Evolutionary conservation across 805 yeast genomes (phyloP), one percentile per base, ranked within the genome.

Genomic region (Candida khao-thaluensis): DNA sequence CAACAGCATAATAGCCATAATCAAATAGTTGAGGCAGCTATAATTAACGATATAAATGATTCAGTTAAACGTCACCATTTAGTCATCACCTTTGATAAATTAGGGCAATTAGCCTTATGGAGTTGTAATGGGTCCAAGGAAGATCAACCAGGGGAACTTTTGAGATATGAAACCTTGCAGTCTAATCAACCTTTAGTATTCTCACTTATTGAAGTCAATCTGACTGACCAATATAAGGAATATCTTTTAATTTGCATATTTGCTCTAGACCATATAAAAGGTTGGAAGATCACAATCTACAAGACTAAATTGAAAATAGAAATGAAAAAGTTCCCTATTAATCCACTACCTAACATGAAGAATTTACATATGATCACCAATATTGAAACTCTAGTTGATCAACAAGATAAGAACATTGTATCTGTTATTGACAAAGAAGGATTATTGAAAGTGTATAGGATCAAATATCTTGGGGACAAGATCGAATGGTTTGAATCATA

Each of bases 31-130:
- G 57, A 57, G 31, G 68, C 69, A 3, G 54, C 62, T 2, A 45
- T 67, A 11, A 43, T 66, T 21, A 65, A 62, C 41, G 69, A 66
- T 41, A 50, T 61, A n/a, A 48, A 50, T 8, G 53, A 50, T 1
- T 15, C 37, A 5, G 12, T 7, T 8, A 38, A 39, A 14, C 42
- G 67, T 15, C 62, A 61, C 30, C 72, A 67, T 40, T 44, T 62
- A 24, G 68, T 59, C 0, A 52, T 57, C 2, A 44, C 59, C 3
- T 40, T 53, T n/a, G 71, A 67, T 28, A 56, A 55, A 26, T 50
- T 54, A 5, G 64, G 69, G 3, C 47, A 41, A 30, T 44, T 87
- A 9, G 67, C 77, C 9, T 62, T 84, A 5, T 86, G 88, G 86
- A 77, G 81, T 41, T 78, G 89, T 38, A 53, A 63, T 34, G 62